Evolutionary conservation across 2,329 filamentous ascomycete species (phyloP), one percentile per base, ranked within the genome.

Genomic region (Zopfia rhizophila): DNA sequence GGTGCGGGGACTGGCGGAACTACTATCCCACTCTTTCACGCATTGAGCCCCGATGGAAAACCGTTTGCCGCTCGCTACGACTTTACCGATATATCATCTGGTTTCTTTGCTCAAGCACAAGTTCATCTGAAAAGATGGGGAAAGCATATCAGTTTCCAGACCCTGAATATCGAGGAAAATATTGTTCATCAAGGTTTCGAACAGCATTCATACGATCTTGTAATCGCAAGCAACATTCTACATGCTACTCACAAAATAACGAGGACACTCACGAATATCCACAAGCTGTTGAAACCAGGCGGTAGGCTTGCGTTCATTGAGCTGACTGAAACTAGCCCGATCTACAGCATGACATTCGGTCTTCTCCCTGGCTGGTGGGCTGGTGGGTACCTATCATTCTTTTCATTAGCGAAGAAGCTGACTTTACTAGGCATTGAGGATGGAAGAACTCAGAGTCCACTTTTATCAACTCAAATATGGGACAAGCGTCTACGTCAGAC

Each of bases 271-370:
- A 21, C 16, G 3, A 41, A 51, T 22, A 27, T 39, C 5, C 25
- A 41, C 7, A 31, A 28, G 18, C 33, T 60, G 7, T 48, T 58
- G n/a, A 50, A 43, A 16, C 73, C 76, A 0, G 74, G 70, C 3
- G 78, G 78, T 0, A 68, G 73, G 21, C 55, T 81, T 1, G 22
- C 79, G 55, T 69, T 36, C 58, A 46, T 70, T 5, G 77, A 81
- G 45, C 4, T 35, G 3, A 67, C 62, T 4, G 41, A 58, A 7
- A 27, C 3, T 16, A 29, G 7, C n/a, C 6, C 36, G 5, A 21
- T 27, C 6, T 29, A 29, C 18, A 17, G 32, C 13, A 24, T 17
- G 17, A 38, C 13, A n/a, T 18, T 45, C 13, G 45, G 39, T 2
- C 7, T 21, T 3, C 25, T 53, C 2, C 39, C 49, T 3, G 49